Percentiles rank a stretch among this genome's conserved stretches.
These are phyloP conservation scores for Fonsecaea pedrosoi DNA, from an alignment of 2,329 filamentous ascomycete genomes.

Conservation along the genomic window DNA sequence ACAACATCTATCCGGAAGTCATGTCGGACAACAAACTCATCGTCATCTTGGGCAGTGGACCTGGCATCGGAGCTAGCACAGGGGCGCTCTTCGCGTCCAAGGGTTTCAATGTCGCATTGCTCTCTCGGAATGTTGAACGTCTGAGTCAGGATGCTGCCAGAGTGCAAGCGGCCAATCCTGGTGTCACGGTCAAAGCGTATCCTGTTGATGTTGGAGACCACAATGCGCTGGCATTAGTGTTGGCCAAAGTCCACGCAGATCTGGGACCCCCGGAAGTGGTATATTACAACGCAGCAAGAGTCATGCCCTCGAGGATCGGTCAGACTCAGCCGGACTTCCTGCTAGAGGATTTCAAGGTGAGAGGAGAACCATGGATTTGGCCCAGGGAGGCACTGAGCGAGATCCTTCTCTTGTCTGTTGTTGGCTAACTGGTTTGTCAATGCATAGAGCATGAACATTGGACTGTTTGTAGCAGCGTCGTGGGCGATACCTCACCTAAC, in stretches of 20 bases:
- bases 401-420: not conserved
- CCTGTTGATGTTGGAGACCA: slow-evolving; percentile 30
- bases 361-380: not conserved
- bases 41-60: slow-evolving; percentile 31
- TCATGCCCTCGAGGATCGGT: slow-evolving; percentile 24
- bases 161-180: slow-evolving; percentile 16
- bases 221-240: slow-evolving; percentile 15
- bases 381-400: no score
- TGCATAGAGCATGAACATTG: slow-evolving; percentile 32
- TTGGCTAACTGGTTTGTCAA: not conserved
- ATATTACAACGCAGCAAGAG: slow-evolving; percentile 32
- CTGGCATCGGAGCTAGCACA: slow-evolving; percentile 29
- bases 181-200: slow-evolving; percentile 25
- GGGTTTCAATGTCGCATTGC: slow-evolving; percentile 31
- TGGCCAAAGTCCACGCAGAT: slow-evolving; percentile 24
- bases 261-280: slow-evolving; percentile 31
- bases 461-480: slow-evolving; percentile 28
- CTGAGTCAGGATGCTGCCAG: slow-evolving; percentile 24
- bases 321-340: slow-evolving; percentile 20
- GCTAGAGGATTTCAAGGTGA: slow-evolving; percentile 33
- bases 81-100: slow-evolving; percentile 25
- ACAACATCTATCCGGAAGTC: not conserved
- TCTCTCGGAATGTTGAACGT: slow-evolving; percentile 27
- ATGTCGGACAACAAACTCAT: slow-evolving; percentile 25
- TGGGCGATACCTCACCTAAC: slow-evolving; percentile 32